Base-by-base conservation (phyloP, 805 yeast species). In the Ogataea nakhonphanomensis region DNA sequence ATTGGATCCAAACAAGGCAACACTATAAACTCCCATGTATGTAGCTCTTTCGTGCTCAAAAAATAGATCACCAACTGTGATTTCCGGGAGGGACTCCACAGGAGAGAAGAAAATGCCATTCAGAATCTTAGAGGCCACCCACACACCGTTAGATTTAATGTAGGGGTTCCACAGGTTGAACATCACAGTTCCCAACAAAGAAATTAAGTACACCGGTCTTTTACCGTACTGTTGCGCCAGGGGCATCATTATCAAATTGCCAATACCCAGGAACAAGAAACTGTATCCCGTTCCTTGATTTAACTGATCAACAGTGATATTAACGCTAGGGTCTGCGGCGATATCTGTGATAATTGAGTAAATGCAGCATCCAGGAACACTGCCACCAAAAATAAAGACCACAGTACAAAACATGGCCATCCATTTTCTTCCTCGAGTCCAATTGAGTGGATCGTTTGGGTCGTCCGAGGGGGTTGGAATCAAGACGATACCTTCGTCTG, bases 361-460 rank as follows among this genome's bases (percentile, higher is more conserved):
- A 30, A 61, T 45, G 11, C 60, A 59, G n/a, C 61, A 45, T 7
- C 44, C 41, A 35, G 51, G 45, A 46, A 54, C 49, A 33, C 58
- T 44, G 15, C 61, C 62, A 33, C 54, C 61, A 39, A 45, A 57
- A 28, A 51, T 43, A 48, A 69, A 73, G 5, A 70, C 64, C 25
- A 67, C 57, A 43, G 69, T 56, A 49, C 77, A 71, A 33, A 71
- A 61, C 37, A 74, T 61, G 30, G 71, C 69, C 25, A 73, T 31
- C 59, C 63, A 57, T 51, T 79, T 79, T 35, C 84, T 67, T 27
- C 53, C 46, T 17, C 51, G 57, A 1, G 74, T 39, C 88, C 88
- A 82, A 51, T 78, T 79, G 40, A 82, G 62, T 1, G 88, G 88
- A 52, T 82, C 89, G 48, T 81, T 76, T 7, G 86, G 84, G 45